A percentile compares a stretch with the other conserved stretches of the same genome.
Evolutionary conservation across 2,329 filamentous ascomycete genomes (phyloP).

Genomic region (Aspergillus sp.): DNA sequence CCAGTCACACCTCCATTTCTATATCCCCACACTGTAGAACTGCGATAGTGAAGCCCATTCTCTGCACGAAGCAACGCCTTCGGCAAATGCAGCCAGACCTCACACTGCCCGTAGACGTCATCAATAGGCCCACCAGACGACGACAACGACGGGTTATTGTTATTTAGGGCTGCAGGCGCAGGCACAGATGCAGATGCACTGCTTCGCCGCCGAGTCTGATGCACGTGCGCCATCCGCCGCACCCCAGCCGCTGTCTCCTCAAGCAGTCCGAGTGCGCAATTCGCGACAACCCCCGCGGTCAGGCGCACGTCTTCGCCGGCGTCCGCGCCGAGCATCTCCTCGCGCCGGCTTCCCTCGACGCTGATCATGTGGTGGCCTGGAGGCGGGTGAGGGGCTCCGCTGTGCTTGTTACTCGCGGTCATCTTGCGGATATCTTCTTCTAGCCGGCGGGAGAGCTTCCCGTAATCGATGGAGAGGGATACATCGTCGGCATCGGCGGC

Average conservation of each 20-base stretch:
- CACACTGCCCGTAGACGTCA: slow-evolving; percentile 33
- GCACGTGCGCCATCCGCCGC: slow-evolving; percentile 33
- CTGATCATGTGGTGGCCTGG: slow-evolving; percentile 26
- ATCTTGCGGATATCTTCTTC: slow-evolving; percentile 34
- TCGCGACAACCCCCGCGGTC: slow-evolving; percentile 35
- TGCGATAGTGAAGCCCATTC: slow-evolving; percentile 42
- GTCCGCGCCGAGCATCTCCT: slow-evolving; percentile 29
- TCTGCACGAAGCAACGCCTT: slow-evolving; percentile 47
- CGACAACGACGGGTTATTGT: slow-evolving; percentile 5
- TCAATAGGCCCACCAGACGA: slow-evolving; percentile 24
- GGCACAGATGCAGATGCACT: slow-evolving; percentile 17
- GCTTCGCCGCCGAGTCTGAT: slow-evolving; percentile 26
- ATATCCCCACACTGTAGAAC: slow-evolving; percentile 34
- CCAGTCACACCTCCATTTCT: slow-evolving; percentile 21
- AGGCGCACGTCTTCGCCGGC: slow-evolving; percentile 37
- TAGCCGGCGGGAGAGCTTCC: slow-evolving; percentile 46
- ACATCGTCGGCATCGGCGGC: slow-evolving; percentile 47
- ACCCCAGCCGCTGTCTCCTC: slow-evolving; percentile 39
- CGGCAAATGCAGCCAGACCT: slow-evolving; percentile 42
- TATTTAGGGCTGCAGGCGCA: slow-evolving; percentile 8
- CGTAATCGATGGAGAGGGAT: slow-evolving; percentile 48
- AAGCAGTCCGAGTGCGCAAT: slow-evolving; percentile 34
- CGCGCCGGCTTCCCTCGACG: slow-evolving; percentile 27
- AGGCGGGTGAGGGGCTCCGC: slow-evolving; percentile 5
- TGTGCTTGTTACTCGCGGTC: slow-evolving; percentile 17